These are phyloP conservation scores for Geotrichum candidum DNA, from an alignment of 1,139 yeast genomes.

Conservation along the genomic window DNA sequence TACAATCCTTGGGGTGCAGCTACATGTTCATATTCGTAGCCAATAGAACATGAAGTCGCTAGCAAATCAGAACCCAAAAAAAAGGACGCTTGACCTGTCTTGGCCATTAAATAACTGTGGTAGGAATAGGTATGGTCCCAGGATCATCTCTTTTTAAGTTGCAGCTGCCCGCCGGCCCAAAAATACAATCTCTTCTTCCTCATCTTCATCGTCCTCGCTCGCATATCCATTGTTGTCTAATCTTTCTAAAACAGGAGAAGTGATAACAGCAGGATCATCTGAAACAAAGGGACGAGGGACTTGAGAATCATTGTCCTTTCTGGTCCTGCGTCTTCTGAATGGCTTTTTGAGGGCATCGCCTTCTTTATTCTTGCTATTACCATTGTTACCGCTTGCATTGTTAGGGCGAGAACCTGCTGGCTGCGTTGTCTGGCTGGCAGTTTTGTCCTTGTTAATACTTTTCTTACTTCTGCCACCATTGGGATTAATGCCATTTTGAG, in stretches of 20 bases:
- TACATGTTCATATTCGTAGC: not conserved
- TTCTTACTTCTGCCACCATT: not conserved
- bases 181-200: constrained; percentile 18
- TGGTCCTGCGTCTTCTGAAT: not conserved
- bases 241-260: not conserved
- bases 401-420: not conserved
- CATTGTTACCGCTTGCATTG: not conserved
- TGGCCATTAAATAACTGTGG: not conserved
- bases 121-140: not conserved
- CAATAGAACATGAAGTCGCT: not conserved
- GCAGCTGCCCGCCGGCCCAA: constrained; percentile 11
- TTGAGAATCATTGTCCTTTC: not conserved
- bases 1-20: not conserved
- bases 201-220: constrained; percentile 7
- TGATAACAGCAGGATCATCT: not conserved
- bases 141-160: not conserved
- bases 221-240: not conserved
- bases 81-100: not conserved
- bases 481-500: not conserved
- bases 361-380: not conserved
- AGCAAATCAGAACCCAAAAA: not conserved
- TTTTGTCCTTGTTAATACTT: not conserved
- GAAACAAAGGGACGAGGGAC: too few species aligned
- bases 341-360: not conserved
- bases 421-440: not conserved